A percentile compares a stretch with the other conserved stretches of the same genome.
phyloP scores from a whole-genome alignment of 768 basidiomycete species.

The Boletus sp. region DNA sequence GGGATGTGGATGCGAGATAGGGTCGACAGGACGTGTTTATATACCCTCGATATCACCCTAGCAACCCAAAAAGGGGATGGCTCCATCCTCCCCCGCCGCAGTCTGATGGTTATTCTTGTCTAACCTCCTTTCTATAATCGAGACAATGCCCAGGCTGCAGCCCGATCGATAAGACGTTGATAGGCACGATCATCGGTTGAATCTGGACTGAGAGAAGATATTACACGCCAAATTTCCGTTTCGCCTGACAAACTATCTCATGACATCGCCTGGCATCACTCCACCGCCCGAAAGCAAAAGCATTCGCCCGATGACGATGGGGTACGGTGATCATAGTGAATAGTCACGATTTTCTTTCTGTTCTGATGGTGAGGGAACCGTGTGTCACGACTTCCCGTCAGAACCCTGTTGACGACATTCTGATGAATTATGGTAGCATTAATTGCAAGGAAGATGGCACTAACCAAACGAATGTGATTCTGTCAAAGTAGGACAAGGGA shows the following conservation, averaged over 20 bases:
- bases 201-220: constrained; percentile 1
- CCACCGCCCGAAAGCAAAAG: not conserved
- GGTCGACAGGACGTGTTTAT: constrained; percentile 7
- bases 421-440: not conserved
- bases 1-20: not conserved
- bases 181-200: constrained; percentile 11
- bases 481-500: constrained; percentile 12
- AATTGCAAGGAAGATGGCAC: not conserved
- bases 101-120: constrained; percentile 13
- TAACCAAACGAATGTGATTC: constrained; percentile 1
- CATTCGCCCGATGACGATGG: not conserved
- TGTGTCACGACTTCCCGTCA: not conserved
- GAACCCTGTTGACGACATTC: not conserved
- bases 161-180: constrained; percentile 22
- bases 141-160: constrained; percentile 5
- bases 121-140: constrained; percentile 4
- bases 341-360: not conserved
- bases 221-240: not conserved
- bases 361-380: not conserved
- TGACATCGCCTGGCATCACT: not conserved
- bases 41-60: constrained; percentile 20
- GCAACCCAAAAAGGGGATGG: constrained; percentile 11
- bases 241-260: not conserved
- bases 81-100: not conserved
- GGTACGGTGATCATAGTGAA: not conserved